These are phyloP conservation scores for Passiflora organensis DNA, from an alignment of 345 rosid genomes.

Conservation along the genomic window DNA sequence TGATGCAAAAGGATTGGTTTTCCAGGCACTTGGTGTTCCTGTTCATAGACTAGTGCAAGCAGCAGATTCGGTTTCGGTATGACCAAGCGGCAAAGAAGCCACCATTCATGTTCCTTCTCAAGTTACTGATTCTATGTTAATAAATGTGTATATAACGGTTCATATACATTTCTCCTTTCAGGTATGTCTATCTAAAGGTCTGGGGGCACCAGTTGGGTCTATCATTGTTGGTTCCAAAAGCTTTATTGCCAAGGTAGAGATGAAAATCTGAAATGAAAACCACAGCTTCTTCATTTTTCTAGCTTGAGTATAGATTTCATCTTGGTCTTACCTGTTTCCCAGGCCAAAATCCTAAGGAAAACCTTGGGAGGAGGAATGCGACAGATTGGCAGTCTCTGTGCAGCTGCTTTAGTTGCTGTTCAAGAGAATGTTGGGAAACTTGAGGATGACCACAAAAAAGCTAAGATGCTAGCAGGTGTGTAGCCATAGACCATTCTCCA, in stretches of 20 bases:
- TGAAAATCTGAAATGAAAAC: constrained; percentile 4
- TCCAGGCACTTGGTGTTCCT: constrained; percentile 81
- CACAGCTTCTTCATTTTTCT: too few relatives aligned
- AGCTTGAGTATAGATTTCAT: too few relatives aligned
- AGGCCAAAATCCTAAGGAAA: constrained; percentile 86
- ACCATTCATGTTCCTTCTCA: neutral
- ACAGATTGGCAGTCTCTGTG: constrained; percentile 76
- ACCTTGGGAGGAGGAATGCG: constrained; percentile 98
- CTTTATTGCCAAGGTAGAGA: constrained; percentile 64
- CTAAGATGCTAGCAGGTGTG: constrained; percentile 74
- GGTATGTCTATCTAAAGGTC: constrained; percentile 88
- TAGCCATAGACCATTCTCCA: neutral
- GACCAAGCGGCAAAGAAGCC: neutral
- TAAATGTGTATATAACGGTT: too few relatives aligned
- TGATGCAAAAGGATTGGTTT: constrained; percentile 17
- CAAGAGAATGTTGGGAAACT: constrained; percentile 65
- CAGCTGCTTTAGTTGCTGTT: constrained; percentile 76
- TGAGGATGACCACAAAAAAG: constrained; percentile 69
- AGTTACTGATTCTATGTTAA: neutral
- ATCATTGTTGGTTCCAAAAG: constrained; percentile 78
- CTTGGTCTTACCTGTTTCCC: constrained; percentile 1
- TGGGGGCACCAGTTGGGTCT: constrained; percentile 94
- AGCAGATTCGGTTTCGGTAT: constrained; percentile 86
- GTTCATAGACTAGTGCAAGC: constrained; percentile 74
- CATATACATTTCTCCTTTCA: constrained; percentile 1